Conservation (phyloP, 306 rosid species). For the Trifolium fragiferum region DNA sequence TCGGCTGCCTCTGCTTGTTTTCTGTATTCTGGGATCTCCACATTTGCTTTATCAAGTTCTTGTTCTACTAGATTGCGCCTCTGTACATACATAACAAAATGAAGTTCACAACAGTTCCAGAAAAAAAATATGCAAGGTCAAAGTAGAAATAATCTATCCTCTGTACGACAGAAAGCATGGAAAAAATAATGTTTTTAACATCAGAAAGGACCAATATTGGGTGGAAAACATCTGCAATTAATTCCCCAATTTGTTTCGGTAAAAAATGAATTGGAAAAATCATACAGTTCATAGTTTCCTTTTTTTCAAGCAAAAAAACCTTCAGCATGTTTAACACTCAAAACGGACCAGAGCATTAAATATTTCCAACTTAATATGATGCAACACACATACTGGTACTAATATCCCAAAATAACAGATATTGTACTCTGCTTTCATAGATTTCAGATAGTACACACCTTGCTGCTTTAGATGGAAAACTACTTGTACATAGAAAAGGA, state of each 20-base stretch:
- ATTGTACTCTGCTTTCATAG: slow-evolving; percentile 9
- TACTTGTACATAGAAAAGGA: background rate
- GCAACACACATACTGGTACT: slow-evolving; percentile 3
- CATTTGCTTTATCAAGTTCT: slow-evolving; percentile 80
- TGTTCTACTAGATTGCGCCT: slow-evolving; percentile 81
- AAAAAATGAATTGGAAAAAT: slow-evolving; percentile 33
- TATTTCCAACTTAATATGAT: slow-evolving; percentile 9
- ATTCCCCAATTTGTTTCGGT: slow-evolving; percentile 9
- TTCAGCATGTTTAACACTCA: slow-evolving; percentile 23
- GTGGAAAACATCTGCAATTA: slow-evolving; percentile 23
- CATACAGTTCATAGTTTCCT: slow-evolving; percentile 9
- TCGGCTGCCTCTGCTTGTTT: slow-evolving; percentile 73
- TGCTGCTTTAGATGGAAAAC: slow-evolving; percentile 11
- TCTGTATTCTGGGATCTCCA: slow-evolving; percentile 78
- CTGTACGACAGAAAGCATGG: slow-evolving; percentile 18
- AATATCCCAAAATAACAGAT: slow-evolving; percentile 36
- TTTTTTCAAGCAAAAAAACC: slow-evolving; percentile 19
- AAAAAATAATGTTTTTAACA: background rate
- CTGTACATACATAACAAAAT: slow-evolving; percentile 55
- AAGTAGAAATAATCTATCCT: slow-evolving; percentile 23
- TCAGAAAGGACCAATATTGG: slow-evolving; percentile 12
- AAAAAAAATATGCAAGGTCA: slow-evolving; percentile 33
- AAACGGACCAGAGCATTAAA: slow-evolving; percentile 15
- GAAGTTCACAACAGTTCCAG: slow-evolving; percentile 32
- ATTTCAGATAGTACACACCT: background rate